Evolutionary conservation across 306 rosid genomes (phyloP).

Genomic region (Rosa persica): DNA sequence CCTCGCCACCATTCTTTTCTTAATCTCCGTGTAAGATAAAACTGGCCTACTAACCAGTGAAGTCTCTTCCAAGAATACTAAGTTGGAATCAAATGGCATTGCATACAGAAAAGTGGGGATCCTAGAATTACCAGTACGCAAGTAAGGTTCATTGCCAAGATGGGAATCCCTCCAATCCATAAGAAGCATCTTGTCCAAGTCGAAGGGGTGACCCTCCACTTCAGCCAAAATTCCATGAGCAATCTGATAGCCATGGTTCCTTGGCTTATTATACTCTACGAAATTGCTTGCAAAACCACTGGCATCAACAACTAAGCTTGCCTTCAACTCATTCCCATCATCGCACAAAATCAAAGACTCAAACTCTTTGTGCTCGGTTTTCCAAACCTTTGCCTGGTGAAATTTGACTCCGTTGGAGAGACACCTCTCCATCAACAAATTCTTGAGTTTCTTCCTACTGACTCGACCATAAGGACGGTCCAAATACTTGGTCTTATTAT

Average conservation of each 20-base stretch:
- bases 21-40: conserved; percentile 57
- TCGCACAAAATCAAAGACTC: conserved; percentile 56
- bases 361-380: conserved; percentile 54
- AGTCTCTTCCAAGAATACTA: conserved; percentile 80
- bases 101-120: conserved; percentile 83
- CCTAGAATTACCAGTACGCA: conserved; percentile 50
- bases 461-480: conserved; percentile 69
- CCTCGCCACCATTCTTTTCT: conserved; percentile 82
- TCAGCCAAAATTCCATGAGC: conserved; percentile 86
- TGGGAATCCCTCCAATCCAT: conserved; percentile 83
- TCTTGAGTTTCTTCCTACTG: conserved; percentile 56
- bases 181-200: conserved; percentile 69
- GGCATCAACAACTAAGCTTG: conserved; percentile 76
- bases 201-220: conserved; percentile 78
- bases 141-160: conserved; percentile 63
- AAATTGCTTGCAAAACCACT: conserved; percentile 69
- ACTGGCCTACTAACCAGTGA: conserved; percentile 77
- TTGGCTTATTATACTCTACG: conserved; percentile 39
- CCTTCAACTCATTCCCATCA: conserved; percentile 57
- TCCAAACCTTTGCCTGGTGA: conserved; percentile 63
- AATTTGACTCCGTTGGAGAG: conserved; percentile 60
- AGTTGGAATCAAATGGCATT: conserved; percentile 77
- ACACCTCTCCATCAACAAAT: conserved; percentile 51
- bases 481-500: conserved; percentile 54
- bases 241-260: conserved; percentile 68